Evolutionary conservation across 2,329 filamentous ascomycete species (phyloP).

Genomic region (Pyrenophora graminea): DNA sequence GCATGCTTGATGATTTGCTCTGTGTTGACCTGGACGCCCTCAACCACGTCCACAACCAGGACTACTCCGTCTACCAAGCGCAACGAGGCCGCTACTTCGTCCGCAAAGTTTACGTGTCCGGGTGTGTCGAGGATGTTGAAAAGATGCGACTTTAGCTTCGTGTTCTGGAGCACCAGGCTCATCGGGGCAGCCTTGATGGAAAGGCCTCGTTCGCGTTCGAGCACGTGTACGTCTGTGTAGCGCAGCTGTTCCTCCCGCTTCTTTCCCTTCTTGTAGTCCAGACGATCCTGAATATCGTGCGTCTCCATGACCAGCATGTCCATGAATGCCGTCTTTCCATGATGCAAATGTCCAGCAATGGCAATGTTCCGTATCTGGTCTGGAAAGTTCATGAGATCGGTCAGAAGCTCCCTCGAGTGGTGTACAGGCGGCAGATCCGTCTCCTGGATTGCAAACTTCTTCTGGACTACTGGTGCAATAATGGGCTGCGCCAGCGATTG

Average conservation of each 20-base stretch:
- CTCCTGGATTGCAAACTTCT: conserved; percentile 95
- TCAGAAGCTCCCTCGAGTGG: conserved; percentile 90
- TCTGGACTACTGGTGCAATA: conserved; percentile 87
- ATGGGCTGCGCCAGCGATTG: conserved; percentile 92
- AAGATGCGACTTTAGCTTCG: conserved; percentile 91
- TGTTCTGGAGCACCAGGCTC: conserved; percentile 86
- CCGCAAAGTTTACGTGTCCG: conserved; percentile 97
- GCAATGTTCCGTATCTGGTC: conserved; percentile 93
- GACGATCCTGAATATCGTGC: conserved; percentile 77
- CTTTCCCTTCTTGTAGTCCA: conserved; percentile 80
- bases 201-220: conserved; percentile 86
- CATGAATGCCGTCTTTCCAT: conserved; percentile 97
- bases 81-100: conserved; percentile 88
- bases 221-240: conserved; percentile 89
- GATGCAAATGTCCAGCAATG: conserved; percentile 88
- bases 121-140: conserved; percentile 96
- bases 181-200: conserved; percentile 94
- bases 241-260: conserved; percentile 86
- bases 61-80: conserved; percentile 90
- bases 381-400: conserved; percentile 93
- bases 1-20: conserved; percentile 98
- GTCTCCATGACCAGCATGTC: conserved; percentile 98
- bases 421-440: conserved; percentile 84
- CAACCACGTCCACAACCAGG: conserved; percentile 91
- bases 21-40: conserved; percentile 98